Evolutionary conservation across 805 yeast genomes (phyloP), one percentile per base, ranked within the genome.

Genomic region (Suhomyces vadensis): DNA sequence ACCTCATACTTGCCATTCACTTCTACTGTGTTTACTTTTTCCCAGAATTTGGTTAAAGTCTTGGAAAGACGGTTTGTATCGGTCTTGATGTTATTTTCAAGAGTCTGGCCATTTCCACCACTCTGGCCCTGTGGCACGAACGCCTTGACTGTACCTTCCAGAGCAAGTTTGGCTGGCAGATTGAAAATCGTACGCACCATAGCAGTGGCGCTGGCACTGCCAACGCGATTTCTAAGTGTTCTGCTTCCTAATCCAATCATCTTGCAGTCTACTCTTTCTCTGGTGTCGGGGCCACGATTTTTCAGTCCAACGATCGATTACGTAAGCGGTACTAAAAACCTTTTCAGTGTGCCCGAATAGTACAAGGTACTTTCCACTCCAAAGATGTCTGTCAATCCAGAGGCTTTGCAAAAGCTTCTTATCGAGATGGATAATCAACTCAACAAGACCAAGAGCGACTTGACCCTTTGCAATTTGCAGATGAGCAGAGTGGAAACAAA

Each of bases 21-120:
- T 38, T 58, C 60, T 2, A 49, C 26, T n/a, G 78, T 64, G 22
- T 68, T 71, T 4, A 87, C 94, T 37, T 81, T 77, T 44, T 86
- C 87, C 97, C 97, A 90, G 63, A 90, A 89, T 61, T 80, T 83
- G 38, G 78, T 71, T 43, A 84, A 65, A 0, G 94, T 84, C 58
- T 82, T 83, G 31, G 85, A 78, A 33, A 85, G 65, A 54, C 86
- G 72, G 60, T 85, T 87, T 3, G 94, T 78, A 51, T 85, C 89
- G 0, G 87, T 67, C 41, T 61, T 58, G 19, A 67, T 51, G 51
- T 81, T 84, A 44, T 73, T 69, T 24, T 40, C 43, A 8, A 31
- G 10, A 20, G 43, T 40, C 11, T 31, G 21, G 33, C 33, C 33
- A 19, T 40, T 36, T 9, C 43, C 43, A 17, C 19, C n/a, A 19